Base-by-base conservation (phyloP, 2,329 filamentous ascomycete species). In the Paecilomyces dactylethromorphus region DNA sequence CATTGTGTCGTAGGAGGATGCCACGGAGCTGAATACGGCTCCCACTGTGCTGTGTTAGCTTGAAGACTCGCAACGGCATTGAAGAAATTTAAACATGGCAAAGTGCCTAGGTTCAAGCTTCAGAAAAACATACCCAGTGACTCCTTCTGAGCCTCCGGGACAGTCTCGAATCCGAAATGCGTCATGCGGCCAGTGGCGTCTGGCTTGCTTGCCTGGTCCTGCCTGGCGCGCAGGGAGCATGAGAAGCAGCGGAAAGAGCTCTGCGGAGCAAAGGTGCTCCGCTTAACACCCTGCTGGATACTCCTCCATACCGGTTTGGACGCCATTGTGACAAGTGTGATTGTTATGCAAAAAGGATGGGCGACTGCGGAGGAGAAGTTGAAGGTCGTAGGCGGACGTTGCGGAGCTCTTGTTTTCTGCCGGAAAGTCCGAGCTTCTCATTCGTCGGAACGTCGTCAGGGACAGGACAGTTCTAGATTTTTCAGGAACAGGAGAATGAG, bases 1-100 rank as follows among this genome's bases (percentile, higher is more conserved):
- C 94, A 99, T 99, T 62, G 88, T 89, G 76, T 99, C 94, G 78
- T 99, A 99, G 18, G 89, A 91, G 63, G 90, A 87, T 65, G 94
- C 94, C 49, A 99, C 94, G 65, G 89, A 97, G 75, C 91, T 93
- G 79, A 99, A 99, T 59, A 99, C 94, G 50, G 85, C 86, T 60
- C 89, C 89, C 49, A 97, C 92, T 82, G 79, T 61, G 68, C 52
- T 63, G 60, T 45, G 22, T 59, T 55, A 52, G 26, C 11, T 26
- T 6, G 18, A 12, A 53, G 24, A n/a, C 45, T 24, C 53, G 51
- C 18, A 21, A 52, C 18, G 13, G 12, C 35, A 58, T 55, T 18
- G 26, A 35, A 31, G 31, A 31, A 52, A 60, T 21, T 22, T 57
- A 18, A 15, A 35, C 52, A 12, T 21, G 51, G 6, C 11, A 33